Evolutionary conservation across 1,139 yeast genomes (phyloP).

Genomic region (Yamadazyma diddensiae): DNA sequence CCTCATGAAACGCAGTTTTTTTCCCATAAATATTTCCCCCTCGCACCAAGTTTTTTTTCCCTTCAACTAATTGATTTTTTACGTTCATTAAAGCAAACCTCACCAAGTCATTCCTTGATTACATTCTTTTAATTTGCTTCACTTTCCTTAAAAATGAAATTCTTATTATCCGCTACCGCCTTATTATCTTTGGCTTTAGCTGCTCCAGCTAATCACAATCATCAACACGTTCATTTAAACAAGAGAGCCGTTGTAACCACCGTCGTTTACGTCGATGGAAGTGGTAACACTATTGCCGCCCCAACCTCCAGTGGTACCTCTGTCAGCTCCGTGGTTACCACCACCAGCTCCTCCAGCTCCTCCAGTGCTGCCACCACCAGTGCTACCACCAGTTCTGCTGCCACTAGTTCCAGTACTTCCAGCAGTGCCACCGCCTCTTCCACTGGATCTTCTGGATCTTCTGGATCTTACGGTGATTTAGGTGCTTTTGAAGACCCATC

Average conservation of each 20-base stretch:
- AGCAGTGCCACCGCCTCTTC: slow-evolving; percentile 15
- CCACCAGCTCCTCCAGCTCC: slow-evolving; percentile 15
- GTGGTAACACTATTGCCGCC: slow-evolving; percentile 26
- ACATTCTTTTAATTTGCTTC: not conserved
- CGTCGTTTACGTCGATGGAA: slow-evolving; percentile 36
- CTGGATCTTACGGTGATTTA: slow-evolving; percentile 56
- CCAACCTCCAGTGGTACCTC: slow-evolving; percentile 12
- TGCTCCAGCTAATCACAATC: slow-evolving; percentile 41
- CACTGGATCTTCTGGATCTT: slow-evolving; percentile 25
- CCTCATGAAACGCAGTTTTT: not conserved
- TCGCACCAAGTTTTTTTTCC: not conserved
- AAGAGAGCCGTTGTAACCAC: slow-evolving; percentile 42
- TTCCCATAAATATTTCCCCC: not conserved
- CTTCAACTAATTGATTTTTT: slow-evolving; percentile 2
- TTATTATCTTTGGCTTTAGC: slow-evolving; percentile 43
- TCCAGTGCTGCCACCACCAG: slow-evolving; percentile 31
- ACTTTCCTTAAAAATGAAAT: slow-evolving; percentile 23
- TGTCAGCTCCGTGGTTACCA: slow-evolving; percentile 13
- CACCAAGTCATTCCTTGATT: slow-evolving; percentile 6
- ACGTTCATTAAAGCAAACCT: slow-evolving; percentile 3
- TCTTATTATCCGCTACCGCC: slow-evolving; percentile 28
- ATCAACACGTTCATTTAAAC: slow-evolving; percentile 39
- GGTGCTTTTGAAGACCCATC: slow-evolving; percentile 51
- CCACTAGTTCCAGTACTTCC: slow-evolving; percentile 8
- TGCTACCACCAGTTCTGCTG: slow-evolving; percentile 18